phyloP scores from a whole-genome alignment of 805 yeast genomes.

The Cyberlindnera suaveolens region DNA sequence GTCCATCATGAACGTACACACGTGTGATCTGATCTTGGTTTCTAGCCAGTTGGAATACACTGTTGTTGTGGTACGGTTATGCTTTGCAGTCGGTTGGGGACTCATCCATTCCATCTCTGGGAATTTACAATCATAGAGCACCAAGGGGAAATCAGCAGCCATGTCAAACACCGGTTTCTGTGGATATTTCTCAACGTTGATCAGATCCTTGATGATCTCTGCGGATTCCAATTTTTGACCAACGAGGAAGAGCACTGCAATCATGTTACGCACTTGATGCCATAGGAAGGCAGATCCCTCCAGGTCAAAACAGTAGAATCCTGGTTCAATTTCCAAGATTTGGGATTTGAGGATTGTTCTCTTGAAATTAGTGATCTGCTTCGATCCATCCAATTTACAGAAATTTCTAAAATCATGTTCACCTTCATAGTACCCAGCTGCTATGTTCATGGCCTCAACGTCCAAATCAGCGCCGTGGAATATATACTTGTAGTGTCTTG shows the following conservation, averaged over 20 bases:
- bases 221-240: conserved; percentile 75
- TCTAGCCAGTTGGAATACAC: conserved; percentile 51
- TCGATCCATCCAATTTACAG: conserved; percentile 91
- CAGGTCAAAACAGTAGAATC: conserved; percentile 64
- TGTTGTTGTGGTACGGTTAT: conserved; percentile 34
- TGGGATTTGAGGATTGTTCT: conserved; percentile 53
- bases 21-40: conserved; percentile 46
- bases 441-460: conserved; percentile 59
- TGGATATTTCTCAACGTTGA: conserved; percentile 53
- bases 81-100: conserved; percentile 29
- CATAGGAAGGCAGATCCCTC: conserved; percentile 88
- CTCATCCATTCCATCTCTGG: conserved; percentile 58
- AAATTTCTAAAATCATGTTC: conserved; percentile 89
- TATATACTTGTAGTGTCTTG: conserved; percentile 80
- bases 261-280: conserved; percentile 98
- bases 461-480: conserved; percentile 55
- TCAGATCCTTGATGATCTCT: conserved; percentile 45
- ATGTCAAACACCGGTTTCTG: conserved; percentile 75
- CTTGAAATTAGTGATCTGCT: conserved; percentile 77
- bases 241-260: conserved; percentile 71
- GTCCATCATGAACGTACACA: conserved; percentile 31
- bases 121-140: conserved; percentile 79
- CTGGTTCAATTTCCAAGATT: conserved; percentile 35
- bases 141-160: conserved; percentile 86
- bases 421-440: conserved; percentile 59